Evolutionary conservation across 2,329 filamentous ascomycete genomes (phyloP).

Genomic region (Aspergillus fischeri): DNA sequence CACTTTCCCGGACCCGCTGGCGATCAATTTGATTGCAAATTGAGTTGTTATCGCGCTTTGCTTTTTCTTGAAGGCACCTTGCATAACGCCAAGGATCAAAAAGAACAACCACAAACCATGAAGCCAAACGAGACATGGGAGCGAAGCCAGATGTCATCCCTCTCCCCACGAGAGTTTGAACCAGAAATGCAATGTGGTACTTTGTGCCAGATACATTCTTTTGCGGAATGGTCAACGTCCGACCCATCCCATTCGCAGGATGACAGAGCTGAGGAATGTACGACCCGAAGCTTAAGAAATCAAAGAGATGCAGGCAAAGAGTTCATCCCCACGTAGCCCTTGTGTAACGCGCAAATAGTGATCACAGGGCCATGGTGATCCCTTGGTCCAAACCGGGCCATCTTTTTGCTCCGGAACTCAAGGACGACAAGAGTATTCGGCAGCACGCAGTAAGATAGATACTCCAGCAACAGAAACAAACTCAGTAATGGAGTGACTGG

Average conservation of each 20-base stretch:
- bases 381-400: neutral
- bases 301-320: neutral
- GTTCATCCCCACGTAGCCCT: neutral
- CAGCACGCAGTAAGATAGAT: neutral
- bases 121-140: neutral
- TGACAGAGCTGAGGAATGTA: neutral
- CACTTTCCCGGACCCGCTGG: neutral
- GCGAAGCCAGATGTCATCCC: neutral
- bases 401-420: neutral
- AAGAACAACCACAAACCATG: neutral
- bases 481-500: neutral
- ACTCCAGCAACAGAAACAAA: neutral
- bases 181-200: neutral
- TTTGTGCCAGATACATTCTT: neutral
- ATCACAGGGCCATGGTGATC: neutral
- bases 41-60: neutral
- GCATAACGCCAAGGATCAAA: neutral
- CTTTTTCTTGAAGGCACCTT: constrained; percentile 3
- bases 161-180: neutral
- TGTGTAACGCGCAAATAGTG: neutral
- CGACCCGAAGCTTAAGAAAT: neutral
- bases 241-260: neutral
- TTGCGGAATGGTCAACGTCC: neutral
- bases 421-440: neutral
- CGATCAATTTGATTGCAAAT: neutral